phyloP scores from a whole-genome alignment of 257 asterid genomes.

The Fraxinus quadrangulata region DNA sequence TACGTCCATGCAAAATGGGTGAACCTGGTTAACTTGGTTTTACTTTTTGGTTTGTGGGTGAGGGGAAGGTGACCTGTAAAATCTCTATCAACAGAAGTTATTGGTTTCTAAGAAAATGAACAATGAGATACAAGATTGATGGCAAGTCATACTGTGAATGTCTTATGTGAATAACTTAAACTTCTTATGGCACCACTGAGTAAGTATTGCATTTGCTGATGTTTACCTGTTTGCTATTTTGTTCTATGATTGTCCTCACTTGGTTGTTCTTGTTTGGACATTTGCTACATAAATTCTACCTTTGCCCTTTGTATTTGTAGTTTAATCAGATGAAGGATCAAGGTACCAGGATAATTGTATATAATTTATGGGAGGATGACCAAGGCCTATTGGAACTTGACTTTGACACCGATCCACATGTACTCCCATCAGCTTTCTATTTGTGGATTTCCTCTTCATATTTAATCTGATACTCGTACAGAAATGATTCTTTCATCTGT shows the following conservation, averaged over 20 bases:
- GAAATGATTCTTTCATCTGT: slow-evolving; percentile 7
- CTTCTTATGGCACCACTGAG: not conserved
- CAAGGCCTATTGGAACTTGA: slow-evolving; percentile 85
- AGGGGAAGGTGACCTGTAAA: not conserved
- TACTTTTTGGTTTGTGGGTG: not conserved
- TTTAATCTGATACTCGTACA: slow-evolving; percentile 14
- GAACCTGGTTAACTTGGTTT: not conserved
- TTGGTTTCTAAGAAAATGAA: not conserved
- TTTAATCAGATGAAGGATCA: slow-evolving; percentile 71
- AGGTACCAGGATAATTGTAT: slow-evolving; percentile 81
- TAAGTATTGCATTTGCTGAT: not conserved
- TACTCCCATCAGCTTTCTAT: slow-evolving; percentile 30
- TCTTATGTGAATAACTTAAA: not conserved
- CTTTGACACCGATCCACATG: slow-evolving; percentile 79
- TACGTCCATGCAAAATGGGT: not conserved
- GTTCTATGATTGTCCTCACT: not conserved
- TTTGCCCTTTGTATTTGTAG: slow-evolving; percentile 39
- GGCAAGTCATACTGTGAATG: not conserved
- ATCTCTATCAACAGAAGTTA: not conserved
- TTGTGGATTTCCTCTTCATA: slow-evolving; percentile 12
- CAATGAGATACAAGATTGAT: not conserved
- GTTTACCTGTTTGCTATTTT: not conserved
- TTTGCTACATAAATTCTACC: not conserved
- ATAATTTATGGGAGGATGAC: slow-evolving; percentile 98
- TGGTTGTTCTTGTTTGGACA: not conserved